Percentiles rank a stretch among this genome's conserved stretches.
These are phyloP conservation scores for Emmonsia crescens DNA, from an alignment of 2,329 filamentous ascomycete species.

Conservation along the genomic window DNA sequence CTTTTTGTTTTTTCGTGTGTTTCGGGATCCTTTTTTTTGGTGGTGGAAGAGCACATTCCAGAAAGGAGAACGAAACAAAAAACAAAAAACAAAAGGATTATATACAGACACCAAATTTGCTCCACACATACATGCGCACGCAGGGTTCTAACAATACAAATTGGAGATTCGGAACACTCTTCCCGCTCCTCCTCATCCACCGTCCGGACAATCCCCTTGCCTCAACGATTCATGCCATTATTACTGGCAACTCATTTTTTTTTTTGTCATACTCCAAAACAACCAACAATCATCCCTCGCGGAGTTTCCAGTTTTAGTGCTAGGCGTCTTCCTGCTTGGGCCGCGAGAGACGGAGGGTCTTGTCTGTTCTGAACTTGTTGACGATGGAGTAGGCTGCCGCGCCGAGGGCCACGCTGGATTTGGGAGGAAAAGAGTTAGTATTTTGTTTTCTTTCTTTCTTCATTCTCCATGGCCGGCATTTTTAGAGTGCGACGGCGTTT, in stretches of 20 bases:
- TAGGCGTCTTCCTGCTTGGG: slow-evolving; percentile 43
- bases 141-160: slow-evolving; percentile 8
- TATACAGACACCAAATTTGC: not conserved
- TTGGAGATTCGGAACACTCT: slow-evolving; percentile 1
- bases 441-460: not conserved
- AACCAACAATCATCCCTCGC: not conserved
- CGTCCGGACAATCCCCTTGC: not conserved
- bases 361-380: slow-evolving; percentile 79
- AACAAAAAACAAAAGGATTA: not conserved
- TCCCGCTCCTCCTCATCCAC: not conserved
- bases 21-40: no score
- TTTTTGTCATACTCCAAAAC: not conserved
- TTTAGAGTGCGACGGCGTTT: not conserved
- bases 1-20: not conserved
- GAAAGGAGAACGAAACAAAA: not conserved
- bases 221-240: slow-evolving; percentile 1
- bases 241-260: not conserved
- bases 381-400: slow-evolving; percentile 72
- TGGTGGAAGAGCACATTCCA: not conserved
- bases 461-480: not conserved
- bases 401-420: slow-evolving; percentile 51
- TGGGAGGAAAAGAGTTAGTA: slow-evolving; percentile 13
- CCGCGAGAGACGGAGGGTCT: slow-evolving; percentile 78
- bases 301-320: slow-evolving; percentile 13
- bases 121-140: not conserved